phyloP scores from a whole-genome alignment of 139 green algal genomes.

The Coelastrella sp. region DNA sequence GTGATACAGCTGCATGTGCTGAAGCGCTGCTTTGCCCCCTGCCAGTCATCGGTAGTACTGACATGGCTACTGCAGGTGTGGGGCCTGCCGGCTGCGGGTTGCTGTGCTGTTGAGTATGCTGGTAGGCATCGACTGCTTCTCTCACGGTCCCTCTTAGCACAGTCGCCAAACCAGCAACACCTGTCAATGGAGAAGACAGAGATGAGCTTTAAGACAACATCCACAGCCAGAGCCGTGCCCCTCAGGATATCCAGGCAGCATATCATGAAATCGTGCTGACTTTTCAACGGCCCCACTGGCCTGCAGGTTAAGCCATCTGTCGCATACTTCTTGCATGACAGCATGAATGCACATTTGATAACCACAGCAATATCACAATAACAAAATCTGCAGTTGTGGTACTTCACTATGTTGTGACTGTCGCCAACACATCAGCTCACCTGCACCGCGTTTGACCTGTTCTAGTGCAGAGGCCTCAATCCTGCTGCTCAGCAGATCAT shows the following conservation, averaged over 20 bases:
- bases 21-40: too few species aligned
- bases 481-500: slow-evolving; percentile 68
- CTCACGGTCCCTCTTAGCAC: slow-evolving; percentile 19
- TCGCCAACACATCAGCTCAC: background rate
- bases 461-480: slow-evolving; percentile 54
- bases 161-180: slow-evolving; percentile 28
- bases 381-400: too few species aligned
- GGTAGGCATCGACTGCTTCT: slow-evolving; percentile 32
- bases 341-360: too few species aligned
- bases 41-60: background rate
- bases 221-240: background rate
- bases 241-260: too few species aligned
- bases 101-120: background rate
- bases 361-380: too few species aligned
- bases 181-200: background rate
- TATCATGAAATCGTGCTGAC: too few species aligned
- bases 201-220: background rate
- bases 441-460: slow-evolving; percentile 18
- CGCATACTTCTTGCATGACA: too few species aligned
- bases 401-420: too few species aligned
- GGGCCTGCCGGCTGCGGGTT: background rate
- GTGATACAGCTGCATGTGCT: slow-evolving; percentile 15
- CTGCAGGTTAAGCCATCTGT: too few species aligned
- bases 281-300: too few species aligned
- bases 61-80: background rate